Evolutionary conservation across 2,329 filamentous ascomycete species (phyloP), one percentile per base, ranked within the genome.

Genomic region (Dactylella cylindrospora): DNA sequence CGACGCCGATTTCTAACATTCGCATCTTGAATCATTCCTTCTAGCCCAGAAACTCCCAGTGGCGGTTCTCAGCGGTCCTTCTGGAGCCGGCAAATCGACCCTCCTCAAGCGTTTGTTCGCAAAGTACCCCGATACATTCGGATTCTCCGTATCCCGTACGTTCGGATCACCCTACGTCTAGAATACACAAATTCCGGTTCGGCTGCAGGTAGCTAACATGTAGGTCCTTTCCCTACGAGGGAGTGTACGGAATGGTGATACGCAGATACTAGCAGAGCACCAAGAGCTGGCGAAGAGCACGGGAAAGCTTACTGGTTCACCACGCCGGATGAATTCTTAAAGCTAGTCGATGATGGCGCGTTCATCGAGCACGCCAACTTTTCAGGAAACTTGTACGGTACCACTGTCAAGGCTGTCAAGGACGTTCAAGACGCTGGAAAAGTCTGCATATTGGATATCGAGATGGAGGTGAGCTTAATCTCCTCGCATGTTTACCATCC

Each of bases 341-440:
- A 78, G 35, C 78, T 93, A 62, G 82, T 89, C 51, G 77, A 73
- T n/a, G 73, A 81, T 57, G 78, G 81, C 52, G 86, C 84, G 8
- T 95, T 96, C 73, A 84, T 95, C 65, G 90, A 96, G 78, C 75
- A 86, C 76, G 90, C 90, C 50, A 77, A 85, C 72, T 96, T 95
- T 72, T 84, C 89, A 32, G 84, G 83, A 50, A 95, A 96, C 75
- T 77, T 82, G 70, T 96, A 96, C 75, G 90, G 90, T 53, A 95
- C 90, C 3, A 88, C 83, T 71, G 84, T 88, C 70, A 78, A 80
- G 73, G 88, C 88, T 22, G 88, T 95, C 65, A 80, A 84, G 73
- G 82, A 88, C 70, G 74, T 83, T 19, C 71, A 74, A 13, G 77
- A 79, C 38, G 70, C 74, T 6, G 80, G 79, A 13, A 80, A 79